Conservation (phyloP, 768 basidiomycete genomes). For the Cantharellus anzutake region DNA sequence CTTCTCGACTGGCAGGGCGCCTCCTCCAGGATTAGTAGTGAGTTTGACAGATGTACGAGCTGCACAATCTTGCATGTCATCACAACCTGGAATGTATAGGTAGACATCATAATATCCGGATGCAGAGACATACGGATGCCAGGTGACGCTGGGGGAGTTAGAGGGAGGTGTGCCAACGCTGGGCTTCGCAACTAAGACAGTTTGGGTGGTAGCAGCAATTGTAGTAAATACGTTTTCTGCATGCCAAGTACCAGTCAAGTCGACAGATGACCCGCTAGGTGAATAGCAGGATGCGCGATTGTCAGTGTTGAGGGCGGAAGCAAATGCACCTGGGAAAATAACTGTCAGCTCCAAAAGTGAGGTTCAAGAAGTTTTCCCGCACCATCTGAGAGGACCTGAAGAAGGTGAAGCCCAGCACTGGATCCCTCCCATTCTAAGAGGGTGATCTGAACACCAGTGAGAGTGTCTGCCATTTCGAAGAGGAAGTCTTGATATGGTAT, state of each 20-base stretch:
- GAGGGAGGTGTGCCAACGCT: conserved; percentile 40
- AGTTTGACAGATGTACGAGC: conserved; percentile 66
- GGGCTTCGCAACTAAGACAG: conserved; percentile 50
- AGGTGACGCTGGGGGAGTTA: conserved; percentile 63
- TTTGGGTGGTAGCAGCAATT: conserved; percentile 65
- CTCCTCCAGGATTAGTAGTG: conserved; percentile 60
- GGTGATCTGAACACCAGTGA: conserved; percentile 81
- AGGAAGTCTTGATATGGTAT: conserved; percentile 88
- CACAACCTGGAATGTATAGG: conserved; percentile 76
- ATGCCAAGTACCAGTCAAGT: conserved; percentile 52
- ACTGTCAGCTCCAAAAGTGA: background rate
- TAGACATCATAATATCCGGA: conserved; percentile 73
- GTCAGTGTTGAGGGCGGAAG: conserved; percentile 41
- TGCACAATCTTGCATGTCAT: conserved; percentile 57
- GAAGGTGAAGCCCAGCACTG: conserved; percentile 65
- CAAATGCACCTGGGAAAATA: conserved; percentile 38
- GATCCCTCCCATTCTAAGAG: conserved; percentile 56
- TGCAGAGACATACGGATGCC: conserved; percentile 83
- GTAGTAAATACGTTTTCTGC: conserved; percentile 41
- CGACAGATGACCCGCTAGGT: conserved; percentile 48
- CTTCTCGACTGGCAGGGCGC: conserved; percentile 42
- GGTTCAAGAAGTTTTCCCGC: conserved; percentile 8
- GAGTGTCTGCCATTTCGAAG: conserved; percentile 37
- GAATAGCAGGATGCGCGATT: conserved; percentile 63
- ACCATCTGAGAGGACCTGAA: conserved; percentile 87